phyloP scores from a whole-genome alignment of 2,329 filamentous ascomycete species.

The Aspergillus neotritici region DNA sequence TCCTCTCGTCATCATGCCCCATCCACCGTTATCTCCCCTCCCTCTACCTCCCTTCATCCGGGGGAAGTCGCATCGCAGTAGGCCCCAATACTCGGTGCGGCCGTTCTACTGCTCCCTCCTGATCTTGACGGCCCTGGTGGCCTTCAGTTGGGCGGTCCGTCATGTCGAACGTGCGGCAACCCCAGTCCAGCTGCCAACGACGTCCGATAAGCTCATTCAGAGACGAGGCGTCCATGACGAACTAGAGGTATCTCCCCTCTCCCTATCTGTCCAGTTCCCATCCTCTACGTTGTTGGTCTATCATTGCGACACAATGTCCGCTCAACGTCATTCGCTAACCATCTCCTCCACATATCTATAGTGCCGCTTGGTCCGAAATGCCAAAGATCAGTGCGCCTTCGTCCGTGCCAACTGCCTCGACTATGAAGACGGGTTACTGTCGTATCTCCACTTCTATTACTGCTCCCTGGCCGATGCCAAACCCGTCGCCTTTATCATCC shows the following conservation, averaged over 20 bases:
- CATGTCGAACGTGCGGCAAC: slow-evolving; percentile 6
- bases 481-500: slow-evolving; percentile 69
- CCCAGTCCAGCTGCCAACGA: no score
- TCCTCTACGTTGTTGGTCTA: no score
- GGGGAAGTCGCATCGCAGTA: slow-evolving; percentile 11
- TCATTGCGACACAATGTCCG: background rate
- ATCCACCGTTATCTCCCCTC: slow-evolving; percentile 12
- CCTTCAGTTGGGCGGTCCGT: slow-evolving; percentile 24
- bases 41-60: slow-evolving; percentile 10
- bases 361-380: slow-evolving; percentile 74
- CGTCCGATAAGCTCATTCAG: no score
- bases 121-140: slow-evolving; percentile 29
- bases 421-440: slow-evolving; percentile 82
- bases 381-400: slow-evolving; percentile 78
- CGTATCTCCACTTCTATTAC: slow-evolving; percentile 88
- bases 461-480: slow-evolving; percentile 65
- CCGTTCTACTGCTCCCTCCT: slow-evolving; percentile 45
- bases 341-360: slow-evolving; percentile 27
- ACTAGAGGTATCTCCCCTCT: slow-evolving; percentile 22
- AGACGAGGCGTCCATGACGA: slow-evolving; percentile 5
- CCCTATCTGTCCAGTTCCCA: slow-evolving; percentile 1
- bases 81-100: slow-evolving; percentile 37
- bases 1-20: slow-evolving; percentile 19
- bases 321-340: no score
- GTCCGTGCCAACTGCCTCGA: slow-evolving; percentile 75